A percentile compares a stretch with the other conserved stretches of the same genome.
Evolutionary conservation across 2,329 filamentous ascomycete genomes (phyloP).

Genomic region (Aspergillus proliferans): DNA sequence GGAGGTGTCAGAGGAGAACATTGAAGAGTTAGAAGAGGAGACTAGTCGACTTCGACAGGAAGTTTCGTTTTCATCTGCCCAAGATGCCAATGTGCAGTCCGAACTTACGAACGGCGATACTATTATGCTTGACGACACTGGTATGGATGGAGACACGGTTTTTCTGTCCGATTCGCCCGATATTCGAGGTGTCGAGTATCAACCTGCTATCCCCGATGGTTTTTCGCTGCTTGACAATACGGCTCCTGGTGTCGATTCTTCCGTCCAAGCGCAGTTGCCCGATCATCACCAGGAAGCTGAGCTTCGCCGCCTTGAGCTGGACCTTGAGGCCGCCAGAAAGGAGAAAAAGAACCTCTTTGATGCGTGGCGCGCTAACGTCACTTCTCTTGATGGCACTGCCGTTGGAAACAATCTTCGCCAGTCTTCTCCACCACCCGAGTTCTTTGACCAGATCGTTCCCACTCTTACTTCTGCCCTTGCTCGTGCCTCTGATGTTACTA

Average conservation of each 20-base stretch:
- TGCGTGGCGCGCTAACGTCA: conserved; percentile 29
- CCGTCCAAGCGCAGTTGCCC: conserved; percentile 12
- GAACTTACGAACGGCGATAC: conserved; percentile 18
- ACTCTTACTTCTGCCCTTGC: conserved; percentile 30
- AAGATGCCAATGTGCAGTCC: background rate
- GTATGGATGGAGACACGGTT: conserved; percentile 18
- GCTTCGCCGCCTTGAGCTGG: conserved; percentile 23
- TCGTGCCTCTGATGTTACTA: conserved; percentile 33
- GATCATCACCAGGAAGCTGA: conserved; percentile 18
- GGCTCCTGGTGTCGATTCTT: conserved; percentile 9
- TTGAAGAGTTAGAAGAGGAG: conserved; percentile 15
- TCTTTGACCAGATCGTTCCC: conserved; percentile 32
- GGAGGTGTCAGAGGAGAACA: conserved; percentile 11
- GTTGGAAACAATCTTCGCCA: conserved; percentile 16
- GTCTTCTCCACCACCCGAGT: conserved; percentile 32
- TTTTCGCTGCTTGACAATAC: conserved; percentile 10
- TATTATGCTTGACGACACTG: conserved; percentile 25
- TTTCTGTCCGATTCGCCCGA: conserved; percentile 28
- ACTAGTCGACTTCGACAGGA: conserved; percentile 16
- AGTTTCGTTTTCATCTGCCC: conserved; percentile 10
- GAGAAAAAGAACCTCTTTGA: conserved; percentile 37
- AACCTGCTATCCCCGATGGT: conserved; percentile 12
- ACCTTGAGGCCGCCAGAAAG: conserved; percentile 34
- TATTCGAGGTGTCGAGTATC: conserved; percentile 12
- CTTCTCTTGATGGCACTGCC: conserved; percentile 16